phyloP scores from a whole-genome alignment of 345 rosid genomes.

The Aurinia saxatilis region DNA sequence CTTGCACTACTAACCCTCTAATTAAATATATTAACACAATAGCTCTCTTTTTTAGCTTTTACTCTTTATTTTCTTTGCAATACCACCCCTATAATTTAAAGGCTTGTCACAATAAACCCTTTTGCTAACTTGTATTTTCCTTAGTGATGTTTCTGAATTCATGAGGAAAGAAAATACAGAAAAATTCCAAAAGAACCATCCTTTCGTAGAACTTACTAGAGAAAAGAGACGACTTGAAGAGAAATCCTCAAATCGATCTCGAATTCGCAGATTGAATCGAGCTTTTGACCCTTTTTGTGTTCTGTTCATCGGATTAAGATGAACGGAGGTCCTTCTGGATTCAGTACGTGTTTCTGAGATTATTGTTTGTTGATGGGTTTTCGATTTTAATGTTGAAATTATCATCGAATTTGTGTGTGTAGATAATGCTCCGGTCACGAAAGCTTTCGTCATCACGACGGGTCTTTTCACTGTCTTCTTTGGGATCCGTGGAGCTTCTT shows the following conservation, averaged over 20 bases:
- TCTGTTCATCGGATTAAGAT: slow-evolving; percentile 36
- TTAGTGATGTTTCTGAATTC: not conserved
- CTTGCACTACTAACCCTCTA: too few species aligned
- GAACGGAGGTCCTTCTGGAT: slow-evolving; percentile 98
- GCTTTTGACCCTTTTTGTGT: not conserved
- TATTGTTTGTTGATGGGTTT: not conserved
- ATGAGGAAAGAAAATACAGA: not conserved
- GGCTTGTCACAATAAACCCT: too few species aligned
- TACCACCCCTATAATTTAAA: too few species aligned
- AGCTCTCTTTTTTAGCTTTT: too few species aligned
- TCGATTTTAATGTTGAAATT: not conserved
- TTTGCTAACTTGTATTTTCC: not conserved
- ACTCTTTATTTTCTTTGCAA: too few species aligned
- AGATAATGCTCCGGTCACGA: slow-evolving; percentile 92
- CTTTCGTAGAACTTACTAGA: not conserved
- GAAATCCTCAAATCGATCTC: slow-evolving; percentile 3
- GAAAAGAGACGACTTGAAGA: slow-evolving; percentile 15
- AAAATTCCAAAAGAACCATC: slow-evolving; percentile 6
- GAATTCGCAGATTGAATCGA: too few species aligned
- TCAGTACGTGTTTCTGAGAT: slow-evolving; percentile 39
- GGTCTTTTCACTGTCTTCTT: slow-evolving; percentile 58
- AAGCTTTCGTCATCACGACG: slow-evolving; percentile 45
- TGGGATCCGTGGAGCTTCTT: slow-evolving; percentile 66
- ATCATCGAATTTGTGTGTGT: not conserved
- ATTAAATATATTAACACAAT: too few species aligned